Percentiles rank a stretch among this genome's conserved stretches.
These are phyloP conservation scores for Allomyces arbusculus DNA, from an alignment of 192 early-diverging fungal genomes.

Conservation along the genomic window DNA sequence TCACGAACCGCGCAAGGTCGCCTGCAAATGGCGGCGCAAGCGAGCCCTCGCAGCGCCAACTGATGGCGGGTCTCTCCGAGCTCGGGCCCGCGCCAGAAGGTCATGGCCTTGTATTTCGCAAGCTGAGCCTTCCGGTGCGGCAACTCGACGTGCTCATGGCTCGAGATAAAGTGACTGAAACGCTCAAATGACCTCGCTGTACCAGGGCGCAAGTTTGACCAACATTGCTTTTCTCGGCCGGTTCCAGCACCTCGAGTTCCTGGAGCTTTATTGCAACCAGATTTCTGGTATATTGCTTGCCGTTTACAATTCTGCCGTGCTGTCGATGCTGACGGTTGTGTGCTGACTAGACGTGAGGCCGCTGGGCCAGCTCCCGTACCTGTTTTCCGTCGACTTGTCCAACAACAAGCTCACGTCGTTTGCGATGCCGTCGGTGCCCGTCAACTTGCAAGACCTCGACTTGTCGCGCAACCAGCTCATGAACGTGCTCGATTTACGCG, in stretches of 20 bases:
- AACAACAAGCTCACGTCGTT: constrained; percentile 19
- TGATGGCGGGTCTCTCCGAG: too few relatives aligned
- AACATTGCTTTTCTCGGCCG: neutral
- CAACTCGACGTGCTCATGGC: too few relatives aligned
- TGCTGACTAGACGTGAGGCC: too few relatives aligned
- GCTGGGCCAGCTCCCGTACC: constrained; percentile 7
- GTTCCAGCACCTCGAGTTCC: neutral
- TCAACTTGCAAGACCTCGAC: constrained; percentile 29
- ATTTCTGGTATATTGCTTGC: neutral
- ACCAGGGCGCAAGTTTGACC: neutral
- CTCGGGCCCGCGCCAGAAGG: neutral
- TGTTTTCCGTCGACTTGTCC: constrained; percentile 26
- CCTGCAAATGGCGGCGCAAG: too few relatives aligned
- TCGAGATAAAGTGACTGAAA: too few relatives aligned
- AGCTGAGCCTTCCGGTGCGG: neutral
- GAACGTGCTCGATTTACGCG: constrained; percentile 13
- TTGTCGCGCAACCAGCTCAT: constrained; percentile 26
- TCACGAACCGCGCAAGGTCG: too few relatives aligned
- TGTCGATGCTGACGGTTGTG: too few relatives aligned
- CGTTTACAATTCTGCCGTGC: too few relatives aligned
- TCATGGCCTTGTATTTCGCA: neutral
- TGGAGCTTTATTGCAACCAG: neutral
- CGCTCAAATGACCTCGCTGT: neutral
- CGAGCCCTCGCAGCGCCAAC: too few relatives aligned
- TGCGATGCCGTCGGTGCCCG: constrained; percentile 5